phyloP scores from a whole-genome alignment of 2,329 filamentous ascomycete genomes.

The Ceratocystis harringtonii region DNA sequence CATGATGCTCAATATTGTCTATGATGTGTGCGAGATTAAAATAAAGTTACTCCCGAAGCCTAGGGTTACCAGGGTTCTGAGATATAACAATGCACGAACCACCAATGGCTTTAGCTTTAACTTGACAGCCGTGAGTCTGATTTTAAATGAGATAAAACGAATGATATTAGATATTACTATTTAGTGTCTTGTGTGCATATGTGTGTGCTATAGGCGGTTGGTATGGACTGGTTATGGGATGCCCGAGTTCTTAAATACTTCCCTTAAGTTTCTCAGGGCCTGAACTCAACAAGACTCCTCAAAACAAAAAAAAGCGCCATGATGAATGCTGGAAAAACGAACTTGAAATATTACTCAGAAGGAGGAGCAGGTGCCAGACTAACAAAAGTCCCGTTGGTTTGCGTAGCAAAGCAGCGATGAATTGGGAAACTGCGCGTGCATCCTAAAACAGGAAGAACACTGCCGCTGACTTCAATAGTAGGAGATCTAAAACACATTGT shows the following conservation, averaged over 20 bases:
- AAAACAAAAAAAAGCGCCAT: not conserved
- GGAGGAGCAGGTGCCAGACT: slow-evolving; percentile 8
- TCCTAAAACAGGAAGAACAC: slow-evolving; percentile 15
- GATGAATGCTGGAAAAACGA: not conserved
- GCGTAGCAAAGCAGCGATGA: not conserved
- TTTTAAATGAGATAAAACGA: not conserved
- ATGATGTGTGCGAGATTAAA: no score
- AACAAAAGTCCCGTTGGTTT: slow-evolving; percentile 10
- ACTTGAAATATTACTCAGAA: not conserved
- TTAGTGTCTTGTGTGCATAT: not conserved
- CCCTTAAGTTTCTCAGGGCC: not conserved
- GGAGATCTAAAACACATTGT: slow-evolving; percentile 8
- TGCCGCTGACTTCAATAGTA: slow-evolving; percentile 19
- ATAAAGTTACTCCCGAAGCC: not conserved
- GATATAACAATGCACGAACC: not conserved
- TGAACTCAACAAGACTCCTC: not conserved
- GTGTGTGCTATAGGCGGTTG: not conserved
- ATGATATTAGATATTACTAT: slow-evolving; percentile 3
- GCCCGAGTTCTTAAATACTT: not conserved
- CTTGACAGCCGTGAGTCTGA: not conserved
- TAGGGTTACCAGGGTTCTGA: not conserved
- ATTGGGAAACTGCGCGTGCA: slow-evolving; percentile 9
- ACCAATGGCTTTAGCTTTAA: not conserved
- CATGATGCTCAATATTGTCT: no score
- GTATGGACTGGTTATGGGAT: not conserved